Conservation (phyloP, 345 rosid species). For the Corymbia maculata region DNA sequence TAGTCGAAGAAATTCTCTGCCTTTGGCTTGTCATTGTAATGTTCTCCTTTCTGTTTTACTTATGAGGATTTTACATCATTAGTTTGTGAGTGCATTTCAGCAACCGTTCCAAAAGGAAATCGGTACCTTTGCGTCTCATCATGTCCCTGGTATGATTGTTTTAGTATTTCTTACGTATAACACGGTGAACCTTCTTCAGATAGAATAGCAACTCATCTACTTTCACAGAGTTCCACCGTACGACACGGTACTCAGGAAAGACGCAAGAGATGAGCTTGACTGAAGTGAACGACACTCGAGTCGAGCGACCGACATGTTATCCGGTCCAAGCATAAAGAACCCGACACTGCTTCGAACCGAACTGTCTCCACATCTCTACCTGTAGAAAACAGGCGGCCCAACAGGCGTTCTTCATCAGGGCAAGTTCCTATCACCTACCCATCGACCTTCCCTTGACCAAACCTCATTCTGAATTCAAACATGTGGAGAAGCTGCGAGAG, state of each 20-base stretch:
- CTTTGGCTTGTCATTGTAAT: neutral
- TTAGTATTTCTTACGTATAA: neutral
- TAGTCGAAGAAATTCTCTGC: neutral
- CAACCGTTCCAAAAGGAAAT: neutral
- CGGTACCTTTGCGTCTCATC: neutral
- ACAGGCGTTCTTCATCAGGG: neutral
- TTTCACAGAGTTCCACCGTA: neutral
- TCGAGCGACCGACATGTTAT: neutral
- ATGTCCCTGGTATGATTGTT: neutral
- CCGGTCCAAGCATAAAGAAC: neutral
- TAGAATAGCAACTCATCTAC: neutral
- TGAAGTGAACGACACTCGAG: neutral
- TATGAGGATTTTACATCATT: neutral
- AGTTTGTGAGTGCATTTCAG: neutral
- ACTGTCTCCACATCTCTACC: neutral
- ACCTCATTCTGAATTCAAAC: neutral
- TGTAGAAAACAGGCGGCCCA: neutral
- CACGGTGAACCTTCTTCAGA: neutral
- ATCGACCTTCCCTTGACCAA: neutral
- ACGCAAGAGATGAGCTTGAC: neutral
- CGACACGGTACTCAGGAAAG: neutral
- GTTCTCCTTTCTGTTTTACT: neutral
- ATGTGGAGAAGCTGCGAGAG: neutral
- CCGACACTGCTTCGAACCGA: neutral
- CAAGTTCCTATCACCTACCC: neutral